These are phyloP conservation scores for Ruellia speciosa DNA, from an alignment of 305 asterid genomes.

Conservation along the genomic window DNA sequence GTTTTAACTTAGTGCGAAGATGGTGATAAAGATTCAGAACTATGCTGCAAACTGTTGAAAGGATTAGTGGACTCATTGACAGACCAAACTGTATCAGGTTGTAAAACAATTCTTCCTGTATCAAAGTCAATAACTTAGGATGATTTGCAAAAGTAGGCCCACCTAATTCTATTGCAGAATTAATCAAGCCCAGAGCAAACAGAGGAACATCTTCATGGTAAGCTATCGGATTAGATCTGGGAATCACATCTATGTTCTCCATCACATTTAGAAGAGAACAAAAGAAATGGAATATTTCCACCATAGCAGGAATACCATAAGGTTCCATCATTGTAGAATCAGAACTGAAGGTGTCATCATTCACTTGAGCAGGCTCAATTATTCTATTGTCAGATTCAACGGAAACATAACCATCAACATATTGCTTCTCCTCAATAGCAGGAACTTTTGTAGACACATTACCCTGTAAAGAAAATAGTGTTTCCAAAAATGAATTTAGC, in stretches of 20 bases:
- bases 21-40: slow-evolving; percentile 87
- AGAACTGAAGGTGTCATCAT: slow-evolving; percentile 27
- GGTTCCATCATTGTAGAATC: slow-evolving; percentile 62
- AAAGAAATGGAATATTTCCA: slow-evolving; percentile 80
- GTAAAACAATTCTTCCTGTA: slow-evolving; percentile 84
- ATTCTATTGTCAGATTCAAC: slow-evolving; percentile 34
- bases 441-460: slow-evolving; percentile 22
- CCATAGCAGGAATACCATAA: slow-evolving; percentile 90
- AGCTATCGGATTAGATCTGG: slow-evolving; percentile 71
- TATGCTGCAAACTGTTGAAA: slow-evolving; percentile 84
- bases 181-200: slow-evolving; percentile 85
- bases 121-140: slow-evolving; percentile 65
- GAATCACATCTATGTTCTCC: slow-evolving; percentile 64
- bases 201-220: slow-evolving; percentile 95
- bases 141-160: slow-evolving; percentile 68
- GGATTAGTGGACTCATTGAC: slow-evolving; percentile 86
- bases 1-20: slow-evolving; percentile 63
- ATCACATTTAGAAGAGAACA: slow-evolving; percentile 84
- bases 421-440: slow-evolving; percentile 32
- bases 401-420: slow-evolving; percentile 29
- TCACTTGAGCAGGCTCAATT: slow-evolving; percentile 26
- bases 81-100: slow-evolving; percentile 84
- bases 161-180: slow-evolving; percentile 78
- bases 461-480: slow-evolving; percentile 30
- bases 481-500: slow-evolving; percentile 17